A percentile compares a stretch with the other conserved stretches of the same genome.
Conservation (phyloP, 495 filamentous ascomycete genomes). For the Xylaria scruposa region DNA sequence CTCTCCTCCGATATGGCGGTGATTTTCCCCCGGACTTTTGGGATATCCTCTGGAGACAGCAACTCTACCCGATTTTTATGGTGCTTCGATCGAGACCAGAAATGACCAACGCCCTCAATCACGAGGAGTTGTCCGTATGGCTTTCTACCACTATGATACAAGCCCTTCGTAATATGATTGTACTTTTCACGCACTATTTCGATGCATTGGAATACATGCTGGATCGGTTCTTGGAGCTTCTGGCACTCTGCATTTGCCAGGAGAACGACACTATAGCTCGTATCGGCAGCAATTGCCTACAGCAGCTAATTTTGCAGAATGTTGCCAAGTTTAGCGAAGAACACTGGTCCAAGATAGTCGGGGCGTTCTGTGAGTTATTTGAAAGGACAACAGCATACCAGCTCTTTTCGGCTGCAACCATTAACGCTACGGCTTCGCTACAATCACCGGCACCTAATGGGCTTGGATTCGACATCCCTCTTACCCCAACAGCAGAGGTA, state of each 20-base stretch:
- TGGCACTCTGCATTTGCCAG: constrained; percentile 96
- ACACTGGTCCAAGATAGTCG: constrained; percentile 94
- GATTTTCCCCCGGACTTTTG: constrained; percentile 95
- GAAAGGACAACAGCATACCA: constrained; percentile 92
- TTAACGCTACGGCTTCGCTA: constrained; percentile 55
- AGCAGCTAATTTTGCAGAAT: constrained; percentile 94
- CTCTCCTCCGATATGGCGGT: constrained; percentile 84
- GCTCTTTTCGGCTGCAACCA: constrained; percentile 84
- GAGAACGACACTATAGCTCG: constrained; percentile 98
- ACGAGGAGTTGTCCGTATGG: constrained; percentile 98
- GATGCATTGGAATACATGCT: constrained; percentile 96
- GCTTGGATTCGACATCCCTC: constrained; percentile 49
- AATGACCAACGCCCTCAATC: constrained; percentile 89
- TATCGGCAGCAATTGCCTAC: constrained; percentile 96
- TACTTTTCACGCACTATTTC: constrained; percentile 97
- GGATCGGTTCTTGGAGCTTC: constrained; percentile 88
- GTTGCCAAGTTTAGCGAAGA: constrained; percentile 84
- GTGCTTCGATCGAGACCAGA: constrained; percentile 94
- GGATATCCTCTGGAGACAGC: constrained; percentile 96
- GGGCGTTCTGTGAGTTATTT: constrained; percentile 94
- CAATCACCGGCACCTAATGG: constrained; percentile 49
- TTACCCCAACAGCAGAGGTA: constrained; percentile 50
- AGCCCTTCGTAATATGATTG: constrained; percentile 96
- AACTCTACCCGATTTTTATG: constrained; percentile 98
- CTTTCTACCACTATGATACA: constrained; percentile 99